Conservation (phyloP, 192 early-diverging fungal genomes). For the Coemansia sp. region DNA sequence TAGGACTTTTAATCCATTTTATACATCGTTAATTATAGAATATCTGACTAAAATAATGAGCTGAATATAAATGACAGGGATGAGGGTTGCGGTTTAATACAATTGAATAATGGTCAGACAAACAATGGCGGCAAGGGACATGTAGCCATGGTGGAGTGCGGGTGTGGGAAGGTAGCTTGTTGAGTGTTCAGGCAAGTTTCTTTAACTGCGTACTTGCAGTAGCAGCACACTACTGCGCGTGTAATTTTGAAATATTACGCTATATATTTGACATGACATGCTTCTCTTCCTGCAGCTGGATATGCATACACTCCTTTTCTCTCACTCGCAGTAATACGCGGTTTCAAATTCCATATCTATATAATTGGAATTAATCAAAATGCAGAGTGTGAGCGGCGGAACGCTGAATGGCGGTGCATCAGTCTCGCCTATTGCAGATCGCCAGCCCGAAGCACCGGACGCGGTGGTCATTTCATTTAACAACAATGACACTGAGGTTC, state of each 20-base stretch:
- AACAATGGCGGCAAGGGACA: not conserved
- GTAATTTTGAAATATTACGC: not conserved
- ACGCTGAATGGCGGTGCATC: not conserved
- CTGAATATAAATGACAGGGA: too few relatives aligned
- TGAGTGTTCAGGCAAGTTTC: too few relatives aligned
- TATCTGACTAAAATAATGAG: too few relatives aligned
- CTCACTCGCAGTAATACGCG: not conserved
- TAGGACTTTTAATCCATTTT: not conserved
- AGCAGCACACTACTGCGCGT: not conserved
- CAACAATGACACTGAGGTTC: not conserved
- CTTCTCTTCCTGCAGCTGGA: not conserved
- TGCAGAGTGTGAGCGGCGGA: constrained; percentile 1
- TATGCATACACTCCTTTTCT: too few relatives aligned
- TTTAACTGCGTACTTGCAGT: too few relatives aligned
- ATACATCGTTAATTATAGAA: not conserved
- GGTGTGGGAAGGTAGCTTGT: not conserved
- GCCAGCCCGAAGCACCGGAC: not conserved
- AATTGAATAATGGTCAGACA: not conserved
- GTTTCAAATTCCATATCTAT: not conserved
- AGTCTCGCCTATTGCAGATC: not conserved
- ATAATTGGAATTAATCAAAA: not conserved
- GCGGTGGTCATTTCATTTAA: not conserved
- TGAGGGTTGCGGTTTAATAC: not conserved
- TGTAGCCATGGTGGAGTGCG: not conserved
- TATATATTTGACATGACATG: not conserved